A percentile compares a stretch with the other conserved stretches of the same genome.
Evolutionary conservation across 805 yeast genomes (phyloP).

Genomic region (Millerago galiae): DNA sequence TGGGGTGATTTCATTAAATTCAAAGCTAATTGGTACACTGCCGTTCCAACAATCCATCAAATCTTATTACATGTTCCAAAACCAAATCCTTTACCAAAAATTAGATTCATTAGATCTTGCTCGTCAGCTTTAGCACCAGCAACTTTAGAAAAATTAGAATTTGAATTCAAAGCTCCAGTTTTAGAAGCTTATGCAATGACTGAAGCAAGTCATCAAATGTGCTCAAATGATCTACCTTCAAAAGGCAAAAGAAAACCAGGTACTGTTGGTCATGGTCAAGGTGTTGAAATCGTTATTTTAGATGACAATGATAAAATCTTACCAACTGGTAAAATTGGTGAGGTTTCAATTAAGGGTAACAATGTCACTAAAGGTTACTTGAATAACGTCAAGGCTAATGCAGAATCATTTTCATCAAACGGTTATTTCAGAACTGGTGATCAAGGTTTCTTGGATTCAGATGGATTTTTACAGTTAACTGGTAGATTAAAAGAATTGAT

Average conservation of each 20-base stretch:
- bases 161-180: constrained; percentile 57
- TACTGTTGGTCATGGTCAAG: constrained; percentile 69
- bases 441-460: constrained; percentile 56
- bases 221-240: constrained; percentile 63
- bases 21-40: constrained; percentile 64
- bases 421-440: constrained; percentile 74
- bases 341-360: constrained; percentile 59
- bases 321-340: constrained; percentile 53
- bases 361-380: constrained; percentile 70
- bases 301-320: constrained; percentile 42
- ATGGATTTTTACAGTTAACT: constrained; percentile 54
- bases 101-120: constrained; percentile 67
- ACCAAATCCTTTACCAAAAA: constrained; percentile 45
- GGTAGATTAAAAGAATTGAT: constrained; percentile 72
- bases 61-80: constrained; percentile 47
- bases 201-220: constrained; percentile 77
- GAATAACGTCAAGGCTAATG: constrained; percentile 65
- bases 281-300: constrained; percentile 54
- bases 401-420: constrained; percentile 49
- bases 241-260: constrained; percentile 63
- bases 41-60: constrained; percentile 73
- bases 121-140: constrained; percentile 67
- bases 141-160: constrained; percentile 51
- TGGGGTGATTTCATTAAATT: constrained; percentile 50
- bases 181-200: constrained; percentile 79